Evolutionary conservation across 164 flowering plant genomes (phyloP), one percentile per base, ranked within the genome.

Genomic region (Malania oleifera): DNA sequence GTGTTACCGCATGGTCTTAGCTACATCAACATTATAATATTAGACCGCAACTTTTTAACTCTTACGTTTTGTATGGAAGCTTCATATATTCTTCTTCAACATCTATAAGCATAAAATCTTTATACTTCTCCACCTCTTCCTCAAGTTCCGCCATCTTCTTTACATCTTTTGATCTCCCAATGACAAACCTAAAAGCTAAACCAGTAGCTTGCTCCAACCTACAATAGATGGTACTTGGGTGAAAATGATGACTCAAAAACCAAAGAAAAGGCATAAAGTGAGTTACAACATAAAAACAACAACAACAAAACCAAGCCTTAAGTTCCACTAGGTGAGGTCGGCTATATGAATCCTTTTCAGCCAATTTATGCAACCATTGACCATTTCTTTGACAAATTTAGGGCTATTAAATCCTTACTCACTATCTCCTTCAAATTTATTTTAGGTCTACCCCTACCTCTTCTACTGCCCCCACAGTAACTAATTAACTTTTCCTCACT

Each of bases 121-220:
- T 73, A 61, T 86, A 74, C 56, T 86, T 65, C 13, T 74, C 82
- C 13, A 83, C 62, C 77, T 86, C 93, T 46, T 78, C 71, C 41
- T 60, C 54, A 38, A 86, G 84, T 29, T 60, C 63, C 7, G 74
- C 59, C 83, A 77, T 80, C 61, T 77, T 80, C 59, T 61, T 58
- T 31, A 40, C 64, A 68, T 80, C 80, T 52, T 72, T 80, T 2
- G 85, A 57, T 52, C 70, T 61, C 12, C 91, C 91, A 52, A 83
- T 81, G 13, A 85, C 78, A 71, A 85, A 85, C 47, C 86, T 70
- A 57, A 81, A 81, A 7, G 86, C 82, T 56, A 83, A 60, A 11
- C 86, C 86, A 55, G 86, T 83, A 40, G 88, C 80, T 62, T 81
- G 74, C 71, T 85, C 85, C 72, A 83, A 69, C 56, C 93, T 86